Evolutionary conservation across 371 early-diverging fungal genomes (phyloP).

Genomic region (Rhizopus arrhizus): DNA sequence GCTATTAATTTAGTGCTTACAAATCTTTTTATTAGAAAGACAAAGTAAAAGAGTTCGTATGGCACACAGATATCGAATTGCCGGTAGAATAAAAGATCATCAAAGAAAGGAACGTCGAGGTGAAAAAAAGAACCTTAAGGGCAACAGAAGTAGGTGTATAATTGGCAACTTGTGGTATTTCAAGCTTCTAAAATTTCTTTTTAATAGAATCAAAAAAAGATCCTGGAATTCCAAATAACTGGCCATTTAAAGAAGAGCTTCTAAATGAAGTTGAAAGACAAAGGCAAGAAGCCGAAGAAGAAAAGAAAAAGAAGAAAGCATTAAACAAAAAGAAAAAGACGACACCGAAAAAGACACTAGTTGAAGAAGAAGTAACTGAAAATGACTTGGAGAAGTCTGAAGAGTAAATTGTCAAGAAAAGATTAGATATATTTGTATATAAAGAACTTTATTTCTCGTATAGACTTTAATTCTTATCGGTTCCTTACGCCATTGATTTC

Average conservation of each 20-base stretch:
- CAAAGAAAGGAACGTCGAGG: conserved; percentile 74
- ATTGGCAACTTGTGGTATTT: not conserved
- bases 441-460: no score
- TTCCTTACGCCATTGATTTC: no score
- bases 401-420: no score
- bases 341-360: conserved; percentile 13
- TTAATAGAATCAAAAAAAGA: conserved; percentile 44
- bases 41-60: conserved; percentile 72
- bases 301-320: conserved; percentile 29
- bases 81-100: conserved; percentile 73
- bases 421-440: no score
- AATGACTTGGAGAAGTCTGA: not conserved
- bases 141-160: conserved; percentile 44
- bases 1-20: not conserved
- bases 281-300: conserved; percentile 38
- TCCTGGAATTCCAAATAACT: conserved; percentile 56
- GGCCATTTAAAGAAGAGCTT: conserved; percentile 56
- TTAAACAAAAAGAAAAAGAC: conserved; percentile 22
- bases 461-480: no score
- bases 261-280: conserved; percentile 54
- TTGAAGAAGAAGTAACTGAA: not conserved
- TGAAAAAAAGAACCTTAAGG: conserved; percentile 66
- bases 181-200: not conserved
- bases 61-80: conserved; percentile 74
- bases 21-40: conserved; percentile 20